Percentiles rank a stretch among this genome's conserved stretches.
These are phyloP conservation scores for Talaromyces sp. DNA, from an alignment of 2,329 filamentous ascomycete species.

Conservation along the genomic window DNA sequence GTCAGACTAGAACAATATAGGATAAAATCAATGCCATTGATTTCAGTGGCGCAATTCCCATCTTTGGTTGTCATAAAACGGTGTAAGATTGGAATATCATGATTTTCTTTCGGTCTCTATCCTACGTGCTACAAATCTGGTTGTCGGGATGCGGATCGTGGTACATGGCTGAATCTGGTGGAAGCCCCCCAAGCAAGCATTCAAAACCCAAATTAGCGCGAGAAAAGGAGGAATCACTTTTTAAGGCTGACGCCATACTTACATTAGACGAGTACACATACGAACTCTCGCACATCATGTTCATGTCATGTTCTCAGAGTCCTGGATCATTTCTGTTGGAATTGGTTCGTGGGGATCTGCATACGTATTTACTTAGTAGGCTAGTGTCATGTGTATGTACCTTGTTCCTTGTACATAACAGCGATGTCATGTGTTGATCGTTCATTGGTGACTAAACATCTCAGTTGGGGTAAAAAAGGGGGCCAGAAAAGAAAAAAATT, in stretches of 20 bases:
- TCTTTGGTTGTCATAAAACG: neutral
- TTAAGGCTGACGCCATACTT: slow-evolving; percentile 7
- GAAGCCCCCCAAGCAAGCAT: neutral
- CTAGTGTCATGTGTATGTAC: neutral
- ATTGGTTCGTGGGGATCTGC: neutral
- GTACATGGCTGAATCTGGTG: neutral
- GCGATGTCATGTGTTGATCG: slow-evolving; percentile 7
- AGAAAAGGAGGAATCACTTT: neutral
- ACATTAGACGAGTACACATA: neutral
- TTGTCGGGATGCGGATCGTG: neutral
- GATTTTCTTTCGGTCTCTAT: neutral
- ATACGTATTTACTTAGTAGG: neutral
- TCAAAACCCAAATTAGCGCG: neutral
- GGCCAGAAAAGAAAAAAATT: neutral
- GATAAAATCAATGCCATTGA: neutral
- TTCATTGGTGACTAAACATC: neutral
- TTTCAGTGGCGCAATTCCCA: neutral
- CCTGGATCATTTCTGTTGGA: neutral
- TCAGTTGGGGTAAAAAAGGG: neutral
- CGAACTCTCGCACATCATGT: neutral
- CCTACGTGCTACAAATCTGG: neutral
- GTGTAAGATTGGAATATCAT: neutral
- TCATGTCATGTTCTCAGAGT: neutral
- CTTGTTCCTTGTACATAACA: slow-evolving; percentile 1
- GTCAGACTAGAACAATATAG: neutral